These are phyloP conservation scores for Eucalyptus dawsonii DNA, from an alignment of 345 rosid species.

Conservation along the genomic window DNA sequence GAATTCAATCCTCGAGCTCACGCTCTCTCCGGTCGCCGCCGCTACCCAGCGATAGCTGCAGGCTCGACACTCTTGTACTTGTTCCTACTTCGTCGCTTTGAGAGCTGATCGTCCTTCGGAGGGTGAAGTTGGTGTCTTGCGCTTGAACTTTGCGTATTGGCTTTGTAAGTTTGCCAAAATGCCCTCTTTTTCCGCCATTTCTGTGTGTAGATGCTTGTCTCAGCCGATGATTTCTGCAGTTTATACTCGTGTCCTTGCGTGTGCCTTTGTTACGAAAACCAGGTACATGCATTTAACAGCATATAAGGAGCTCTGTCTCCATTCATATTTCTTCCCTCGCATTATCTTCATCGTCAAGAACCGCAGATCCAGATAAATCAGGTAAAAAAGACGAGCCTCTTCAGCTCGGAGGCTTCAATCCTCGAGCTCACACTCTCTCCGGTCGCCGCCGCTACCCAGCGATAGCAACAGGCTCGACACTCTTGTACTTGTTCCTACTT, in stretches of 20 bases:
- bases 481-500: too few species aligned
- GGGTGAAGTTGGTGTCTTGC: not conserved
- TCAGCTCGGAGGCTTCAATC: too few species aligned
- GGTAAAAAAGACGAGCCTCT: too few species aligned
- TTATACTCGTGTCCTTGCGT: too few species aligned
- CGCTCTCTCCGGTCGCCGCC: not conserved
- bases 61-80: not conserved
- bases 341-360: not conserved
- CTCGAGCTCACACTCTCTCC: too few species aligned
- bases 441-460: too few species aligned
- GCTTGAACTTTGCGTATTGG: not conserved
- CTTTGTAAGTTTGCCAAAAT: not conserved
- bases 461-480: too few species aligned
- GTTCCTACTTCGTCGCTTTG: not conserved
- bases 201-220: not conserved
- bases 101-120: not conserved
- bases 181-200: not conserved
- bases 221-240: not conserved
- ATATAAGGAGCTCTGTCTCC: too few species aligned
- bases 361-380: not conserved
- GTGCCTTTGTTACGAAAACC: not conserved
- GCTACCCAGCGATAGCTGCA: not conserved
- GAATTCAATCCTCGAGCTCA: fast-evolving
- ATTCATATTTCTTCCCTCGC: not conserved
- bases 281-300: not conserved